These are phyloP conservation scores for Pseudogymnoascus sp. DNA, from an alignment of 2,329 filamentous ascomycete species.

Conservation along the genomic window DNA sequence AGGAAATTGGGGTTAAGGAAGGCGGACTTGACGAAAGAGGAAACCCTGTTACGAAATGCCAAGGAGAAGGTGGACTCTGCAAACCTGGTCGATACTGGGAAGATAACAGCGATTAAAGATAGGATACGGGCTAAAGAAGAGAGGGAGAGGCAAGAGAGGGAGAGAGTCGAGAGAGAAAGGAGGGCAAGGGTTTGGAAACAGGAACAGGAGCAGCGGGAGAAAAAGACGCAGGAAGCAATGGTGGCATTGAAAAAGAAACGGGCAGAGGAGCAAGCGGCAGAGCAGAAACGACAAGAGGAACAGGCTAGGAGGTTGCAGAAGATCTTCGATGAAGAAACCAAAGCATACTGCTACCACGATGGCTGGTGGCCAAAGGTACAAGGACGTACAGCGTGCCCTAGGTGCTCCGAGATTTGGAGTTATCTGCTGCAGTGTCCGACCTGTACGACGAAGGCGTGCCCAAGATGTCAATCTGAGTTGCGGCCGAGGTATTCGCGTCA, in stretches of 20 bases:
- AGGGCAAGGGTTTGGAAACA: slow-evolving; percentile 11
- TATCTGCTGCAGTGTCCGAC: slow-evolving; percentile 19
- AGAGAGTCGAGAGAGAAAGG: slow-evolving; percentile 10
- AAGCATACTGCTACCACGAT: slow-evolving; percentile 13
- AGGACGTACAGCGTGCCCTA: slow-evolving; percentile 13
- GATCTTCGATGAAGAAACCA: neutral
- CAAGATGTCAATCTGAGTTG: slow-evolving; percentile 15
- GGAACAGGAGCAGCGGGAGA: slow-evolving; percentile 12
- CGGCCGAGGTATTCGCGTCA: slow-evolving; percentile 4
- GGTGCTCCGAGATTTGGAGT: slow-evolving; percentile 12
- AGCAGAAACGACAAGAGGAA: slow-evolving; percentile 12
- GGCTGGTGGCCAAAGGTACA: slow-evolving; percentile 20
- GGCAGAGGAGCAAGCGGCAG: slow-evolving; percentile 13
- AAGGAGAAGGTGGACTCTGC: slow-evolving; percentile 12
- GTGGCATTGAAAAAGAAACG: slow-evolving; percentile 13
- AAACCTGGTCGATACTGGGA: slow-evolving; percentile 13
- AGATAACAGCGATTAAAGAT: slow-evolving; percentile 8
- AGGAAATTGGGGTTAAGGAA: slow-evolving; percentile 18
- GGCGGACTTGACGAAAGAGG: slow-evolving; percentile 15
- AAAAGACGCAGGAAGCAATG: slow-evolving; percentile 11
- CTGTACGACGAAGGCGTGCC: slow-evolving; percentile 18
- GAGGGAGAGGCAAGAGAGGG: slow-evolving; percentile 9
- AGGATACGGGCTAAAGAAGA: slow-evolving; percentile 12
- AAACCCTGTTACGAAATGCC: slow-evolving; percentile 6
- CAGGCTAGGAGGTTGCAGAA: slow-evolving; percentile 10